phyloP scores from a whole-genome alignment of 306 rosid genomes.

The Lathyrus oleraceus region DNA sequence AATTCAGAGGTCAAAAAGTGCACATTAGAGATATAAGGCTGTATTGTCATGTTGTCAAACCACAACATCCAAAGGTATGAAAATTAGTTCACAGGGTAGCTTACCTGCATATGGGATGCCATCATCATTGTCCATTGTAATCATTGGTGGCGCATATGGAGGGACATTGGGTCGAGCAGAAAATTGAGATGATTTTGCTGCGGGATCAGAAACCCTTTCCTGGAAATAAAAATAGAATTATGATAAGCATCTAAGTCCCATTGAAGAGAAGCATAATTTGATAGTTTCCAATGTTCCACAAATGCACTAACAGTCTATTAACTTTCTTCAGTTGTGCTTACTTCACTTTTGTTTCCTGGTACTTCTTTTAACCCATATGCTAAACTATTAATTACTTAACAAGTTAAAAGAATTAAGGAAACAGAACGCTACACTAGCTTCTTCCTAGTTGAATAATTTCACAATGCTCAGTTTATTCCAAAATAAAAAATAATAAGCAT shows the following conservation, averaged over 20 bases:
- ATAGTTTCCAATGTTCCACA: slow-evolving; percentile 5
- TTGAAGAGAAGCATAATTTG: slow-evolving; percentile 20
- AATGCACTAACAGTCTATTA: slow-evolving; percentile 3
- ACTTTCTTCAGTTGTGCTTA: slow-evolving; percentile 11
- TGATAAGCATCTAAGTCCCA: slow-evolving; percentile 27
- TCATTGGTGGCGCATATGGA: slow-evolving; percentile 66
- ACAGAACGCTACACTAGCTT: neutral
- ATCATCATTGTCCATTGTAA: slow-evolving; percentile 82
- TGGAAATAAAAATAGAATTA: slow-evolving; percentile 34
- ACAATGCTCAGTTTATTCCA: slow-evolving; percentile 14
- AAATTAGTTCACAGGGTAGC: slow-evolving; percentile 17
- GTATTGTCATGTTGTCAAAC: slow-evolving; percentile 3
- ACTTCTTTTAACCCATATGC: slow-evolving; percentile 28
- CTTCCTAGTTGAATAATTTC: slow-evolving; percentile 14
- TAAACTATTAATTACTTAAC: slow-evolving; percentile 8
- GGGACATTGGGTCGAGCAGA: slow-evolving; percentile 69
- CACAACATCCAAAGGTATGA: slow-evolving; percentile 28
- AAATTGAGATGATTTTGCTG: slow-evolving; percentile 71
- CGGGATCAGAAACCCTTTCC: slow-evolving; percentile 86
- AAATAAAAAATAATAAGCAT: slow-evolving; percentile 20
- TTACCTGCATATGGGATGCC: slow-evolving; percentile 83
- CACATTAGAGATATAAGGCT: slow-evolving; percentile 15
- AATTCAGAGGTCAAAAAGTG: slow-evolving; percentile 23
- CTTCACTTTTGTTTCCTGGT: neutral
- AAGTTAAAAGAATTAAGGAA: slow-evolving; percentile 12